Conservation (phyloP, 2,329 filamentous ascomycete species). For the Botrytis galanthina region DNA sequence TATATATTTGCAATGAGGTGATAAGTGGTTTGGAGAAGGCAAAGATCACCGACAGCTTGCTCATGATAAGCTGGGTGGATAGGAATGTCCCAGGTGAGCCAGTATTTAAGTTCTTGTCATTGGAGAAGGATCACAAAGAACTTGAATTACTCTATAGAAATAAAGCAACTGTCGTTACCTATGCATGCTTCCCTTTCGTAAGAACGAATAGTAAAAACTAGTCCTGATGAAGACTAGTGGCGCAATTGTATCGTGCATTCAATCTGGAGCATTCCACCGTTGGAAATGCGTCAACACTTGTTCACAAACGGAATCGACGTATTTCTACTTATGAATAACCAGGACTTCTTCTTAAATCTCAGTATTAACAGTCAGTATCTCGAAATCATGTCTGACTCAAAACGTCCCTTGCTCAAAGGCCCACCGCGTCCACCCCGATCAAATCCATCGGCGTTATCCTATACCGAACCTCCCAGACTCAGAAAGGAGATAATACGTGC, state of each 20-base stretch:
- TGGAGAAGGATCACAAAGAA: background rate
- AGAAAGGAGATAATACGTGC: slow-evolving; percentile 26
- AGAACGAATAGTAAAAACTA: background rate
- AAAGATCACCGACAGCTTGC: background rate
- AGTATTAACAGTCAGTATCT: background rate
- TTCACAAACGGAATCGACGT: background rate
- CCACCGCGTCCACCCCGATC: slow-evolving; percentile 25
- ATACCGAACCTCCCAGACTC: slow-evolving; percentile 27
- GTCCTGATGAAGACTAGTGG: background rate
- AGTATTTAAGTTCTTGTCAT: background rate
- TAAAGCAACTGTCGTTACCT: no score
- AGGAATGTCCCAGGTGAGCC: background rate
- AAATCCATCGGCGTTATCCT: slow-evolving; percentile 23
- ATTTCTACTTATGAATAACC: background rate
- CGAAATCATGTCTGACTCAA: slow-evolving; percentile 5
- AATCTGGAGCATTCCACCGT: no score
- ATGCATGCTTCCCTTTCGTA: no score
- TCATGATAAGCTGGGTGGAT: no score
- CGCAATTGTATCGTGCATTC: background rate
- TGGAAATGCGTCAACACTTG: background rate
- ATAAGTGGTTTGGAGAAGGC: background rate
- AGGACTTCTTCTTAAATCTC: no score
- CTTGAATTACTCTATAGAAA: background rate
- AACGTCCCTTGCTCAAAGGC: slow-evolving; percentile 26
- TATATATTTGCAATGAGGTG: background rate